Base-by-base conservation (phyloP, 176 grass and related monocot genomes). In the Ampelocalamus luodianensis region DNA sequence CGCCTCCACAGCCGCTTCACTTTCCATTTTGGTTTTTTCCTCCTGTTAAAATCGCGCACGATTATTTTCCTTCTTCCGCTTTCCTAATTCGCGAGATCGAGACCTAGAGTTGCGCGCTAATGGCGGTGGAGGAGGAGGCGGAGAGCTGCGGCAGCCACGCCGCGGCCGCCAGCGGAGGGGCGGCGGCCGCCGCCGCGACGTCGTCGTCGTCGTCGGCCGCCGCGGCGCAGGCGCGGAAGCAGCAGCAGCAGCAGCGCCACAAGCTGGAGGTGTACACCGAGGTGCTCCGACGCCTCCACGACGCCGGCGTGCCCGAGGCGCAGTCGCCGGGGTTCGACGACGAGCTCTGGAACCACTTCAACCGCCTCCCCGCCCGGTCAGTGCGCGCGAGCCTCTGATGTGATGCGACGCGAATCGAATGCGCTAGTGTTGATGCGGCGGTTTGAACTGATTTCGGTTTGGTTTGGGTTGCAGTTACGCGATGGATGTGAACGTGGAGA, bases 311-410 rank as follows among this genome's bases (percentile, higher is more conserved):
- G 24, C 66, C 87, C 72, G 87, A 94, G 69, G 80, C 72, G 34
- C 83, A 32, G 40, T 54, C 54, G n/a, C 63, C 73, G 55, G 74
- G 87, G 1, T 94, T 94, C 69, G 93, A 94, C 39, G 90, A 92
- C 63, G 85, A 79, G 62, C 87, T 94, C 61, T 94, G 93, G 93
- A 83, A 61, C 53, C 93, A 94, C 82, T 94, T 94, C 90, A 90
- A 94, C 80, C 90, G 93, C 49, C 93, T 94, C 5, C 93, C 93
- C 10, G 90, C 90, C 3, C 90, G 93, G 93, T 94, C 42, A 5
- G 16, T 32, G 24, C 27, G 29, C 39, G 39, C 48, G 24, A 20
- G 51, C 38, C 46, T 54, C 8, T 18, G 49, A 71, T 55, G 79
- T 1, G 55, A 23, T 10, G 18, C 27, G 56, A 26, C 44, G 27